Conservation (phyloP, 192 early-diverging fungal genomes). For the Podila minutissima region DNA sequence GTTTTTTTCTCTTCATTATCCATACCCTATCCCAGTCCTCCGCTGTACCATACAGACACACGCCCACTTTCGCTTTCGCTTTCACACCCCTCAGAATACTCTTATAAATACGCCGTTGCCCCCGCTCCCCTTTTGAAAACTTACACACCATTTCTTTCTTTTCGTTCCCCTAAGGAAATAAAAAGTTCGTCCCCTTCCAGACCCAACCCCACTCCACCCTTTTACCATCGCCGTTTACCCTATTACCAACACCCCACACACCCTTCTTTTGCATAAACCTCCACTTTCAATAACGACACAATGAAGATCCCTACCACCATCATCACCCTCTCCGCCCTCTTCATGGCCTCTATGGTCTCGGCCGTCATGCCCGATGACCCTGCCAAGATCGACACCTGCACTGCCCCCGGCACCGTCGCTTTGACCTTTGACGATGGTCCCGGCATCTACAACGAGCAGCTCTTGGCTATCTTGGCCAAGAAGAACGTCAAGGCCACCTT, state of each 20-base stretch:
- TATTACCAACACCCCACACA: slow-evolving; percentile 6
- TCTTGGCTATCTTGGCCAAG: slow-evolving; percentile 60
- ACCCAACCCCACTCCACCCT: neutral
- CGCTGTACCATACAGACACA: too few relatives aligned
- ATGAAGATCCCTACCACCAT: slow-evolving; percentile 44
- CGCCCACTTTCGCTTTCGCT: neutral
- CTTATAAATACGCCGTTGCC: slow-evolving; percentile 17
- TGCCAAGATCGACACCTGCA: slow-evolving; percentile 41
- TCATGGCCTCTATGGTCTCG: slow-evolving; percentile 27
- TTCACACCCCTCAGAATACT: neutral
- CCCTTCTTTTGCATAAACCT: neutral
- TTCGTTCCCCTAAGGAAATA: slow-evolving; percentile 3
- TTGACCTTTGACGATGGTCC: slow-evolving; percentile 67
- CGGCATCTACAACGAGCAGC: slow-evolving; percentile 52
- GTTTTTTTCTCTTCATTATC: neutral
- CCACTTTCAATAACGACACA: neutral
- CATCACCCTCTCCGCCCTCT: slow-evolving; percentile 27
- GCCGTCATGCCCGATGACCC: slow-evolving; percentile 35
- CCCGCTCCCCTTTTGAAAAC: neutral
- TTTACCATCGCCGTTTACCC: neutral
- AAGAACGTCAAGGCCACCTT: slow-evolving; percentile 74
- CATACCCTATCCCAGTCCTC: too few relatives aligned
- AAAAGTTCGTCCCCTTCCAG: slow-evolving; percentile 4
- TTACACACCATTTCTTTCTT: neutral
- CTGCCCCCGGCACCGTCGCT: slow-evolving; percentile 41